Base-by-base conservation (phyloP, 306 rosid species). In the Trifolium dubium region DNA sequence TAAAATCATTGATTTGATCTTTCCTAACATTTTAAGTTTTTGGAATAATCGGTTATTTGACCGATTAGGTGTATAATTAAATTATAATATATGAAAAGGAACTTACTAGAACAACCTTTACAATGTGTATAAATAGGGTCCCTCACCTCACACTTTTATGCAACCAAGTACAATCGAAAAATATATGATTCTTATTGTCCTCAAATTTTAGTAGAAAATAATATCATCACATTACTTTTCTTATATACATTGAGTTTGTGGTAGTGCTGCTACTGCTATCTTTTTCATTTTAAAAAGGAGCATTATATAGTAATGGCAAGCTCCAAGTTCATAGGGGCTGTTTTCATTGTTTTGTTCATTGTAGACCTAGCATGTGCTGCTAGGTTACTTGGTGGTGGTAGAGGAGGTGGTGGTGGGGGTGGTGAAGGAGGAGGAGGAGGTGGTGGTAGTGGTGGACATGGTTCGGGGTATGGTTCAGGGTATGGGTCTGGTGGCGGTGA, bases 281-380 rank as follows among this genome's bases (percentile, higher is more conserved):
- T 28, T 55, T 56, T 28, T 49, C 55, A 49, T 49, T 14, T 49
- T 5, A 49, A 49, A n/a, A 49, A 49, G n/a, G n/a, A 49, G 19
- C 0, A 4, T 43, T 10, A 1, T 43, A 11, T 43, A 56, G 74
- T 13, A 5, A 60, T 67, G 97, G 88, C 85, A 55, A 81, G 72
- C 73, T 41, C 79, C 47, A 89, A 83, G 82, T 74, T 81, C 73
- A 59, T 84, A 29, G 94, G 87, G 69, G 80, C 58, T 49, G 81
- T 65, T 69, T 74, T 93, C 75, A 60, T 85, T 85, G 82, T 73
- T 67, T 82, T 93, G 85, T 74, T 93, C 29, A 49, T 88, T 80
- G 64, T 84, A 28, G 92, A 93, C 69, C 14, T 88, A 7, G 73
- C 98, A 53, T 70, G 82, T 51, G 96, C 93, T 10, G 87, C 87